Conservation (phyloP, 75 land plant species). For the Cryptomeria japonica region DNA sequence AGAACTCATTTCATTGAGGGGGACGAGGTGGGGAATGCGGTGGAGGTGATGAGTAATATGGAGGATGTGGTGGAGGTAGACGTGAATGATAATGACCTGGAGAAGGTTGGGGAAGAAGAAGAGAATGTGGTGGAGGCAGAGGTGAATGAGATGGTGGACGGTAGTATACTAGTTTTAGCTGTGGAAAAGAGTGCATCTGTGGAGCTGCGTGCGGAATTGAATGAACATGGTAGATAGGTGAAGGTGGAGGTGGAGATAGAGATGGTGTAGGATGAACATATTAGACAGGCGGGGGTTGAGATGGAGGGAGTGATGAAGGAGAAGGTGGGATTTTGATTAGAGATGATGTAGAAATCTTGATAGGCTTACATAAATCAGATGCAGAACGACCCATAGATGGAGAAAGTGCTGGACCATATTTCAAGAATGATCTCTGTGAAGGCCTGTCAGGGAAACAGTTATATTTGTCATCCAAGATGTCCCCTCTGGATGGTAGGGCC, state of each 20-base stretch:
- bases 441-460: slow-evolving; percentile 56
- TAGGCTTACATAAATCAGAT: slow-evolving; percentile 8
- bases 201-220: neutral
- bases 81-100: neutral
- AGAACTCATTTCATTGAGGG: slow-evolving; percentile 2
- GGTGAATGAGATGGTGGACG: neutral
- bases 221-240: neutral
- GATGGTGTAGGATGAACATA: neutral
- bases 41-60: neutral
- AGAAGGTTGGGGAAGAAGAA: neutral
- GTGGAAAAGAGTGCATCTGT: neutral
- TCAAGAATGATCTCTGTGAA: slow-evolving; percentile 29
- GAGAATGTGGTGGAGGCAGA: neutral
- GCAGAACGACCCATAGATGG: slow-evolving; percentile 15
- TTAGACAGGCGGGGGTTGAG: neutral
- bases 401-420: slow-evolving; percentile 27
- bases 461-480: slow-evolving; percentile 22
- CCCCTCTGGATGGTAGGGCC: slow-evolving; percentile 18
- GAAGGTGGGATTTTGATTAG: neutral
- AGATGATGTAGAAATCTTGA: neutral
- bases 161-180: neutral
- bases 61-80: slow-evolving; percentile 1
- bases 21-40: slow-evolving; percentile 3
- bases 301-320: slow-evolving; percentile 17
- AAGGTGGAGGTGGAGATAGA: neutral